Conservation (phyloP, 2,329 filamentous ascomycete genomes). For the Fusarium albidum region DNA sequence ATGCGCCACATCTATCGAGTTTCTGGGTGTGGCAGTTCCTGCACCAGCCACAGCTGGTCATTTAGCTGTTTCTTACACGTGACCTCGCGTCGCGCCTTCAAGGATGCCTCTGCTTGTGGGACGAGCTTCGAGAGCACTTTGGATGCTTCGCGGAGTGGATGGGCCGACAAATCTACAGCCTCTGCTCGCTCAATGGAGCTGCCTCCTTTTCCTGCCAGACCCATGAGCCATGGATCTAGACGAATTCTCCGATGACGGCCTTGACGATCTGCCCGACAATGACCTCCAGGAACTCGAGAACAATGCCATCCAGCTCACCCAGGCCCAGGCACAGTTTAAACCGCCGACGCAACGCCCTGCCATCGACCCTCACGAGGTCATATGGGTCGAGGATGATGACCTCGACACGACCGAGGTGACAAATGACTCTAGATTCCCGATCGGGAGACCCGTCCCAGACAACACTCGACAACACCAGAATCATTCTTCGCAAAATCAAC, state of each 20-base stretch:
- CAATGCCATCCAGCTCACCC: slow-evolving; percentile 68
- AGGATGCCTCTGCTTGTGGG: slow-evolving; percentile 6
- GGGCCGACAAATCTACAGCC: slow-evolving; percentile 5
- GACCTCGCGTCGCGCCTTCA: slow-evolving; percentile 42
- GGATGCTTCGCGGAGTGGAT: not conserved
- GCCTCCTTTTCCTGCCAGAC: not conserved
- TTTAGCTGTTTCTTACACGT: slow-evolving; percentile 33
- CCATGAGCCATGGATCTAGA: slow-evolving; percentile 53
- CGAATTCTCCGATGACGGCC: slow-evolving; percentile 70
- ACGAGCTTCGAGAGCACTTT: slow-evolving; percentile 12
- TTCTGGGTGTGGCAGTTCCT: not conserved
- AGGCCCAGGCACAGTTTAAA: slow-evolving; percentile 44
- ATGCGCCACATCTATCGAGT: slow-evolving; percentile 9
- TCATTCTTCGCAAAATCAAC: slow-evolving; percentile 35
- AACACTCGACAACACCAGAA: slow-evolving; percentile 47
- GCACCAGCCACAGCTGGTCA: slow-evolving; percentile 20
- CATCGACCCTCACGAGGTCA: slow-evolving; percentile 47
- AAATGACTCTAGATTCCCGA: slow-evolving; percentile 54
- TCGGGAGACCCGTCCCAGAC: slow-evolving; percentile 48
- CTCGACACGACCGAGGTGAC: slow-evolving; percentile 66
- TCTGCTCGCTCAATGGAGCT: slow-evolving; percentile 36
- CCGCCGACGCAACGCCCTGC: slow-evolving; percentile 33
- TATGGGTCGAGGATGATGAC: slow-evolving; percentile 64
- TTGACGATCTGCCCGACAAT: slow-evolving; percentile 67
- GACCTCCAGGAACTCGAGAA: slow-evolving; percentile 69